These are phyloP conservation scores for Jatropha curcas DNA, from an alignment of 345 rosid genomes.

Conservation along the genomic window DNA sequence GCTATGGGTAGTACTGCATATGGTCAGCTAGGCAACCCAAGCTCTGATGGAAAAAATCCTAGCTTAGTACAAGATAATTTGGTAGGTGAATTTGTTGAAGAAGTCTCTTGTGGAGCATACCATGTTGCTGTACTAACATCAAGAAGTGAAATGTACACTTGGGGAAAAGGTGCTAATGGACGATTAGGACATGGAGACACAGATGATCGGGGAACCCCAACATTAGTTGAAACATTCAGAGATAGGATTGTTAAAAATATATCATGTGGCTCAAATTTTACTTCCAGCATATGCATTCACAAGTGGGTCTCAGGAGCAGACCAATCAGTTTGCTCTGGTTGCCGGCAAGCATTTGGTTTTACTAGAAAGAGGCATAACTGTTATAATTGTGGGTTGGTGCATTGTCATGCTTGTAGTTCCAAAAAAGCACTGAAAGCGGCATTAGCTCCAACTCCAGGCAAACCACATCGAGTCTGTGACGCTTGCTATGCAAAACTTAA, in stretches of 20 bases:
- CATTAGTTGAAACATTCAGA: slow-evolving; percentile 74
- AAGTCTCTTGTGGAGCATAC: slow-evolving; percentile 83
- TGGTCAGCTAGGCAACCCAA: slow-evolving; percentile 81
- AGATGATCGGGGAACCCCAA: slow-evolving; percentile 73
- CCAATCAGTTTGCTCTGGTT: slow-evolving; percentile 88
- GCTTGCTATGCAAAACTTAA: slow-evolving; percentile 84
- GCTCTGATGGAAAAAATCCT: slow-evolving; percentile 70
- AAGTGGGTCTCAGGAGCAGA: slow-evolving; percentile 97
- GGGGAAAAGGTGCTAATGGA: slow-evolving; percentile 95
- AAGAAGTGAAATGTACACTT: slow-evolving; percentile 89
- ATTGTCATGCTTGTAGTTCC: slow-evolving; percentile 95
- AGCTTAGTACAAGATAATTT: slow-evolving; percentile 78
- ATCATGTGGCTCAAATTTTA: slow-evolving; percentile 91
- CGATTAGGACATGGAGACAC: slow-evolving; percentile 86
- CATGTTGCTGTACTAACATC: slow-evolving; percentile 87
- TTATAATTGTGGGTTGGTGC: slow-evolving; percentile 88
- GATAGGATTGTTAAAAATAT: slow-evolving; percentile 87
- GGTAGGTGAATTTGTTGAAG: slow-evolving; percentile 95
- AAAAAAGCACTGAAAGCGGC: slow-evolving; percentile 93
- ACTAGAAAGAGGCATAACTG: slow-evolving; percentile 95
- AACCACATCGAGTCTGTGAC: slow-evolving; percentile 96
- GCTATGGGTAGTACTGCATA: slow-evolving; percentile 74
- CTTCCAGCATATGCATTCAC: slow-evolving; percentile 87
- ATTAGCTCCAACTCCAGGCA: slow-evolving; percentile 96
- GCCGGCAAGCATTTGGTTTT: slow-evolving; percentile 92